phyloP scores from a whole-genome alignment of 148 eudicot genomes.

The Cornus controversa region DNA sequence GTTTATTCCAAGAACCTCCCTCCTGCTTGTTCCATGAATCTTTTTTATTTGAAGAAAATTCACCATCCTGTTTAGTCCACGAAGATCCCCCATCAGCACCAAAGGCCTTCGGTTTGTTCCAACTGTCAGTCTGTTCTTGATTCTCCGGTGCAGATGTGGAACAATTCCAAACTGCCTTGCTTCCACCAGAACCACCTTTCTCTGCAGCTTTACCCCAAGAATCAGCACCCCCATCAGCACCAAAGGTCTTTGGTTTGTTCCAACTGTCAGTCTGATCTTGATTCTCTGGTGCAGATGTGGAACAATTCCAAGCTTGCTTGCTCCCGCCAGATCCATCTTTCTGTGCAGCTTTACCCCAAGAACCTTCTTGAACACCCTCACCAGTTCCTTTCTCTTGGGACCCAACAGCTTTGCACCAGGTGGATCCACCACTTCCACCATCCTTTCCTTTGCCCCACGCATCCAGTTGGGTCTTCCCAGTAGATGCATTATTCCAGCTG shows the following conservation, averaged over 20 bases:
- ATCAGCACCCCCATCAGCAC: slow-evolving; percentile 21
- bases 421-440: slow-evolving; percentile 13
- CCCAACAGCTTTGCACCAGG: slow-evolving; percentile 34
- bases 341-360: slow-evolving; percentile 27
- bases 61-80: slow-evolving; percentile 19
- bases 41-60: not conserved
- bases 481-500: slow-evolving; percentile 21
- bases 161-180: slow-evolving; percentile 22
- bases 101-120: slow-evolving; percentile 16
- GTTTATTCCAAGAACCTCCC: slow-evolving; percentile 24
- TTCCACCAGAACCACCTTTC: slow-evolving; percentile 13
- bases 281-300: slow-evolving; percentile 7
- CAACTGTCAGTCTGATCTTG: slow-evolving; percentile 13
- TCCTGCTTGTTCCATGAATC: slow-evolving; percentile 9
- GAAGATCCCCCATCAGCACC: slow-evolving; percentile 16
- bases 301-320: slow-evolving; percentile 20
- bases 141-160: slow-evolving; percentile 7
- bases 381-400: slow-evolving; percentile 12
- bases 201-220: slow-evolving; percentile 39
- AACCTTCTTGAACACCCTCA: slow-evolving; percentile 22
- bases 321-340: slow-evolving; percentile 18
- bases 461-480: slow-evolving; percentile 16
- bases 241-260: slow-evolving; percentile 16
- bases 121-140: slow-evolving; percentile 12
- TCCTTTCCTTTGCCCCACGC: slow-evolving; percentile 23